Conservation (phyloP, 805 yeast genomes). For the Metschnikowia drakensbergensis region DNA sequence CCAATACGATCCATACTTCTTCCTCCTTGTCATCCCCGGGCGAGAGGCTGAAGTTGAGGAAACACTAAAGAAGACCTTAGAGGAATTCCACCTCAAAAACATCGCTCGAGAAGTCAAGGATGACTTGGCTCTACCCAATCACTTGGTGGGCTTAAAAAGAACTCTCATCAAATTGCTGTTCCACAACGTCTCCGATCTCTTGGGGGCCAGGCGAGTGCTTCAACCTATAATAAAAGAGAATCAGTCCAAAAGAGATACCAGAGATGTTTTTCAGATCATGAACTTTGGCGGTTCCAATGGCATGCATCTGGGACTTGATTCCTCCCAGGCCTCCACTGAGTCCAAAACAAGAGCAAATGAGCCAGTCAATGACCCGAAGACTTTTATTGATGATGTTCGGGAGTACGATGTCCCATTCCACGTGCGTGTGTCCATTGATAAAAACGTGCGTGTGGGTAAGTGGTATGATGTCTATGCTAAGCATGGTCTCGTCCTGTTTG, state of each 20-base stretch:
- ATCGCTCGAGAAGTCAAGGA: slow-evolving; percentile 61
- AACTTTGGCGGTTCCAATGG: slow-evolving; percentile 35
- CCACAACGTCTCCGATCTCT: slow-evolving; percentile 67
- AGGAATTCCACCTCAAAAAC: slow-evolving; percentile 51
- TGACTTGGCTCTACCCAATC: slow-evolving; percentile 80
- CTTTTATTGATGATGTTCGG: slow-evolving; percentile 70
- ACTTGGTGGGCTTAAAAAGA: slow-evolving; percentile 70
- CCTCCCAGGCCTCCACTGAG: neutral
- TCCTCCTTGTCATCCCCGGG: slow-evolving; percentile 59
- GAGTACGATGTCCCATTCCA: slow-evolving; percentile 97
- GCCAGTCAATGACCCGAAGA: slow-evolving; percentile 48
- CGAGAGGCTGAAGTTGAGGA: slow-evolving; percentile 81
- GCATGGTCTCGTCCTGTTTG: slow-evolving; percentile 50
- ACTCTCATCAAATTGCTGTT: slow-evolving; percentile 66
- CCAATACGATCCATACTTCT: slow-evolving; percentile 83
- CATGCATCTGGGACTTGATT: neutral
- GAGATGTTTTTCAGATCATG: slow-evolving; percentile 63
- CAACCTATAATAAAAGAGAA: slow-evolving; percentile 71
- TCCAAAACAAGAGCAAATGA: slow-evolving; percentile 12
- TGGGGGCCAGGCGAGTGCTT: slow-evolving; percentile 67
- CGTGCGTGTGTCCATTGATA: slow-evolving; percentile 93
- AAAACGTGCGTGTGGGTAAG: slow-evolving; percentile 83
- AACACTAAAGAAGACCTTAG: slow-evolving; percentile 63
- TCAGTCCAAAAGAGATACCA: slow-evolving; percentile 53
- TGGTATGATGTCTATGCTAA: slow-evolving; percentile 83